phyloP scores from a whole-genome alignment of 2,329 filamentous ascomycete species.

The Xylariaceae sp. region DNA sequence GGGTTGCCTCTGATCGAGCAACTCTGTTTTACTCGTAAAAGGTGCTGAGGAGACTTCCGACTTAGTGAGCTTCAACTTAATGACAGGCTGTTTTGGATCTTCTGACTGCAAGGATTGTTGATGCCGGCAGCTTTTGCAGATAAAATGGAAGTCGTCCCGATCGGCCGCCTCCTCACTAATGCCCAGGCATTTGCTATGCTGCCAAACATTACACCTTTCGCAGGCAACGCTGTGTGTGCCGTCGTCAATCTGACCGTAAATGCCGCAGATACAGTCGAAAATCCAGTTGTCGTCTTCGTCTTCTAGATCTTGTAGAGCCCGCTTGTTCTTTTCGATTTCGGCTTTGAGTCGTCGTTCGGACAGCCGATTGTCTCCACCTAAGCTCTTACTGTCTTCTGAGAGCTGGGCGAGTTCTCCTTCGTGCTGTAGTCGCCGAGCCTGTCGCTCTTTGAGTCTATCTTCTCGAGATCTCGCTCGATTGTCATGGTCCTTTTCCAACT shows the following conservation, averaged over 20 bases:
- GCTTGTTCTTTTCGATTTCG: constrained; percentile 80
- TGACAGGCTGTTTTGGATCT: constrained; percentile 61
- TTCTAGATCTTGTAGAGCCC: constrained; percentile 74
- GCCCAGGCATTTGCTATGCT: constrained; percentile 90
- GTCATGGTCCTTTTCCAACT: constrained; percentile 75
- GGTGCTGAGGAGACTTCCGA: constrained; percentile 34
- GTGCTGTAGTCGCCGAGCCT: constrained; percentile 80
- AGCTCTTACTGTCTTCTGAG: constrained; percentile 73
- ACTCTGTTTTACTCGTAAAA: constrained; percentile 32
- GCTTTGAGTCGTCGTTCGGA: constrained; percentile 83
- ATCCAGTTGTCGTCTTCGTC: constrained; percentile 82
- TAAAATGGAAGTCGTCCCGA: constrained; percentile 82
- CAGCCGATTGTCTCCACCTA: constrained; percentile 63
- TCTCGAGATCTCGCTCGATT: constrained; percentile 83
- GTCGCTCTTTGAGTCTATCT: constrained; percentile 83
- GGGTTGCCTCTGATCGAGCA: constrained; percentile 26
- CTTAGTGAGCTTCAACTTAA: constrained; percentile 59
- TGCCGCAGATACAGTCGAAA: constrained; percentile 92
- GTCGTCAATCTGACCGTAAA: constrained; percentile 92
- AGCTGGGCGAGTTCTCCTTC: constrained; percentile 83
- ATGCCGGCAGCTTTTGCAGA: constrained; percentile 80
- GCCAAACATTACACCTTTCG: constrained; percentile 94
- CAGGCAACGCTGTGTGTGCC: constrained; percentile 93
- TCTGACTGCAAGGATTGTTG: constrained; percentile 60
- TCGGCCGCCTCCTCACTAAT: constrained; percentile 82